These are phyloP conservation scores for Paraphaeosphaeria sporulosa DNA, from an alignment of 2,329 filamentous ascomycete species.

Conservation along the genomic window DNA sequence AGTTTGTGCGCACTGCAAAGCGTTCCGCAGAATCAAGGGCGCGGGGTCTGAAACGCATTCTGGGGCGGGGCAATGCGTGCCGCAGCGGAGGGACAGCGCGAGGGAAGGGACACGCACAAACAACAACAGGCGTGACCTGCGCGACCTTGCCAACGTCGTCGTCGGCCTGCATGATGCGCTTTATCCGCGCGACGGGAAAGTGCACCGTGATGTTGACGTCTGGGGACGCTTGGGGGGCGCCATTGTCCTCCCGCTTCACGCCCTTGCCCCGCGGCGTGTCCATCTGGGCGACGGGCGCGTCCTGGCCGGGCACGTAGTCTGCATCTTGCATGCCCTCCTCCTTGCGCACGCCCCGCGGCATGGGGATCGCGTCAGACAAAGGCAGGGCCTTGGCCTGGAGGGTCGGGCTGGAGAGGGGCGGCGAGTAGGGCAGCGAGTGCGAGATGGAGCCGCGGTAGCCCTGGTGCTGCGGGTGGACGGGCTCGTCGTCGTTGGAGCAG, in stretches of 20 bases:
- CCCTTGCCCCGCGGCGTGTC: constrained; percentile 34
- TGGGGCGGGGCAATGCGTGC: too few species aligned
- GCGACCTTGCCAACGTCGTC: constrained; percentile 98
- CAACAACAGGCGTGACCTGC: constrained; percentile 94
- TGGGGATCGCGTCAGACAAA: constrained; percentile 24
- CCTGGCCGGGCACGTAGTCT: constrained; percentile 47
- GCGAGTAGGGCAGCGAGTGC: constrained; percentile 34
- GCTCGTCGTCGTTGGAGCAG: constrained; percentile 49
- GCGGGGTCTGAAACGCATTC: not conserved
- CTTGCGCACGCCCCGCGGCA: constrained; percentile 38
- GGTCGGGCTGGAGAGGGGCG: constrained; percentile 30
- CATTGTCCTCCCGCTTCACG: constrained; percentile 33
- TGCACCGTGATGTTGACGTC: constrained; percentile 86
- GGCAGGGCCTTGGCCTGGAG: constrained; percentile 18
- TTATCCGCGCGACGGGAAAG: constrained; percentile 96
- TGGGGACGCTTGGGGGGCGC: constrained; percentile 47
- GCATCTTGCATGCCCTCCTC: constrained; percentile 44
- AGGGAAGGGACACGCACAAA: constrained; percentile 63
- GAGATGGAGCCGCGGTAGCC: constrained; percentile 46
- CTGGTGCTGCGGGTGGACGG: constrained; percentile 48
- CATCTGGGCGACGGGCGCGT: constrained; percentile 10
- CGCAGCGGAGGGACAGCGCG: not conserved
- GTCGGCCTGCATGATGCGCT: constrained; percentile 99
- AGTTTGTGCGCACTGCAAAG: not conserved
- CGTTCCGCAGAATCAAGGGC: too few species aligned